A percentile compares a stretch with the other conserved stretches of the same genome.
Evolutionary conservation across 768 basidiomycete genomes (phyloP).

Genomic region (Leucosporidium yakuticum): DNA sequence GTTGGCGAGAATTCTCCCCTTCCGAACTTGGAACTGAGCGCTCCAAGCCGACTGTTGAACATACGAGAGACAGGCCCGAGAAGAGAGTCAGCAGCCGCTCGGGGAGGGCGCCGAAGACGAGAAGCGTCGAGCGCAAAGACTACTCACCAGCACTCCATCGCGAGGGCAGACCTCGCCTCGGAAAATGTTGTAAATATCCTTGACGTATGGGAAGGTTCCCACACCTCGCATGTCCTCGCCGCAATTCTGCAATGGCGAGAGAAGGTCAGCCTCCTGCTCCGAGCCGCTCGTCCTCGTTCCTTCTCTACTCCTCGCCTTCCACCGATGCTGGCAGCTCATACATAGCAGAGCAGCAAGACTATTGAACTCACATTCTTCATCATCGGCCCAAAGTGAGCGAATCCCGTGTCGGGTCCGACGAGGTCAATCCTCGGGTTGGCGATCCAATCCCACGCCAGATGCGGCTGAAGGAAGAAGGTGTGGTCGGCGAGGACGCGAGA

Average conservation of each 20-base stretch:
- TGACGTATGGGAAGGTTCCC: conserved; percentile 32
- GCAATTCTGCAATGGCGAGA: conserved; percentile 9
- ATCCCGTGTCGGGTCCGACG: conserved; percentile 37
- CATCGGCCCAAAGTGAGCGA: conserved; percentile 42
- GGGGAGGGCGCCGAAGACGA: no score
- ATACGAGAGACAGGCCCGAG: neutral
- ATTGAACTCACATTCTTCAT: conserved; percentile 16
- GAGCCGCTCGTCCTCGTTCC: neutral
- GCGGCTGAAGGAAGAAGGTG: conserved; percentile 43
- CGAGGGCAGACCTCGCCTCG: conserved; percentile 39
- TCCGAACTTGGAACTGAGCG: conserved; percentile 41
- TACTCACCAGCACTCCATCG: conserved; percentile 10
- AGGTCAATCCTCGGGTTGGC: conserved; percentile 37
- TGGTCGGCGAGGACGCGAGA: conserved; percentile 34
- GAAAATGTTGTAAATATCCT: conserved; percentile 41
- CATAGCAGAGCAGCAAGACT: no score
- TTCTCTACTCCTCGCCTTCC: no score
- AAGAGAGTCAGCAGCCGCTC: no score
- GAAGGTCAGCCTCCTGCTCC: neutral
- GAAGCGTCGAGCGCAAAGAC: no score
- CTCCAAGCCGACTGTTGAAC: conserved; percentile 41
- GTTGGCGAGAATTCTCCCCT: conserved; percentile 39
- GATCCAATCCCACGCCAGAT: conserved; percentile 42
- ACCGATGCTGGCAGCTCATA: no score
- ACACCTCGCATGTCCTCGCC: conserved; percentile 31